Evolutionary conservation across 495 filamentous ascomycete genomes (phyloP).

Genomic region (Aspergillus taichungensis): DNA sequence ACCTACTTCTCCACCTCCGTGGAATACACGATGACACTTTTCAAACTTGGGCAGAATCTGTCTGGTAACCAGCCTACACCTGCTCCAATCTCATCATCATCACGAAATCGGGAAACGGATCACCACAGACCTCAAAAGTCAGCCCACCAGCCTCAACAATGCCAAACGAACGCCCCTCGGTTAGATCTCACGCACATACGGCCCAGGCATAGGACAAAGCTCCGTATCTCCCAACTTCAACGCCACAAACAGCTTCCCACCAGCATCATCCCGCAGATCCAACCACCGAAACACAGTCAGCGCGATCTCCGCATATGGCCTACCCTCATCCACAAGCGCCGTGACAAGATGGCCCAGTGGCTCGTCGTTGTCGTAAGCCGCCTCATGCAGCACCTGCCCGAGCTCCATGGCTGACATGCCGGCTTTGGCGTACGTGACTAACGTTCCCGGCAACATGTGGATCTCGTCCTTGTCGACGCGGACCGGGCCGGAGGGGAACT

Average conservation of each 20-base stretch:
- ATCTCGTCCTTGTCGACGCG: too few relatives aligned
- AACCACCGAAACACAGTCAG: background rate
- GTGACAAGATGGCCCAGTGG: background rate
- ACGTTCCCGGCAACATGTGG: background rate
- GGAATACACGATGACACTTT: too few relatives aligned
- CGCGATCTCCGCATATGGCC: conserved; percentile 1
- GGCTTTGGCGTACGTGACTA: background rate
- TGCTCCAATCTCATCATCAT: too few relatives aligned
- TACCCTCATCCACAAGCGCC: background rate
- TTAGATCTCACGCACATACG: too few relatives aligned
- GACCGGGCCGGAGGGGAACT: too few relatives aligned
- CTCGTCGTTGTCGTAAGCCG: background rate
- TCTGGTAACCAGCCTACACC: too few relatives aligned
- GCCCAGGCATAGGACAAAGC: background rate
- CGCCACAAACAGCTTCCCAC: background rate
- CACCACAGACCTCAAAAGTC: too few relatives aligned
- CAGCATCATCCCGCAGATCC: background rate
- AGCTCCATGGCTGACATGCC: conserved; percentile 3
- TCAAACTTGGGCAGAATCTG: too few relatives aligned
- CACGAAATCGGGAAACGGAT: too few relatives aligned
- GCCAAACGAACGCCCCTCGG: too few relatives aligned
- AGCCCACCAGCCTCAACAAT: too few relatives aligned
- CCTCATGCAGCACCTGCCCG: background rate
- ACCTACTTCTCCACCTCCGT: too few relatives aligned
- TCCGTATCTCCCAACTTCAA: background rate